phyloP scores from a whole-genome alignment of 2,329 filamentous ascomycete species.

The Nothomitra cinnamomea region DNA sequence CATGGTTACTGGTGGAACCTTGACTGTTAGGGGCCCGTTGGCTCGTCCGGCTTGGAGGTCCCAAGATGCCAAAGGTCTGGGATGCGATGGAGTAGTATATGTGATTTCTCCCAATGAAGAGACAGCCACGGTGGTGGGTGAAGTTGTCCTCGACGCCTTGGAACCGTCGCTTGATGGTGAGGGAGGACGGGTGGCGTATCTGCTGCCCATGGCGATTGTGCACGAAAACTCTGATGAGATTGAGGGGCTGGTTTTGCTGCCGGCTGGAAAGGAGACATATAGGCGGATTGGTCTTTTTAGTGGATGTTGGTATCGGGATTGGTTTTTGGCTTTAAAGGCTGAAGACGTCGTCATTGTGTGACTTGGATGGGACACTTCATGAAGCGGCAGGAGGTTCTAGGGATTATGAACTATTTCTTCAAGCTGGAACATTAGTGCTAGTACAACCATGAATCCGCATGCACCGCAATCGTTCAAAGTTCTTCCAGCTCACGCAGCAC shows the following conservation, averaged over 20 bases:
- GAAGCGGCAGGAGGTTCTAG: not conserved
- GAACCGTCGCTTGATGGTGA: not conserved
- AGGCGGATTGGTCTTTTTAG: not conserved
- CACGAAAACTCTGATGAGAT: not conserved
- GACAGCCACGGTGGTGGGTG: not conserved
- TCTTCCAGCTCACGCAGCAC: too few relatives aligned
- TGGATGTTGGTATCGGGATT: not conserved
- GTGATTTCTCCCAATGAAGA: not conserved
- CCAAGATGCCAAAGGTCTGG: not conserved
- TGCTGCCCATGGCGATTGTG: not conserved
- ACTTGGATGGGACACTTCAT: not conserved
- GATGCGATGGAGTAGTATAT: not conserved
- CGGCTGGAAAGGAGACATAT: not conserved
- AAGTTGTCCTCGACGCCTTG: not conserved
- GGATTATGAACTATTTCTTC: not conserved
- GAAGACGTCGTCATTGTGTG: not conserved
- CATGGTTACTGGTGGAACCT: not conserved
- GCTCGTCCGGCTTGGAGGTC: not conserved
- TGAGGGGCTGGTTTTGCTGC: not conserved
- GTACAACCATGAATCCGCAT: not conserved
- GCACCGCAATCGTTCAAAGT: constrained; percentile 7
- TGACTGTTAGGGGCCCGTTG: not conserved
- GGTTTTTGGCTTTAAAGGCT: not conserved
- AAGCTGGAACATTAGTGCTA: not conserved
- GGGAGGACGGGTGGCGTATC: not conserved